Base-by-base conservation (phyloP, 2,329 filamentous ascomycete genomes). In the Lachnellula suecica region DNA sequence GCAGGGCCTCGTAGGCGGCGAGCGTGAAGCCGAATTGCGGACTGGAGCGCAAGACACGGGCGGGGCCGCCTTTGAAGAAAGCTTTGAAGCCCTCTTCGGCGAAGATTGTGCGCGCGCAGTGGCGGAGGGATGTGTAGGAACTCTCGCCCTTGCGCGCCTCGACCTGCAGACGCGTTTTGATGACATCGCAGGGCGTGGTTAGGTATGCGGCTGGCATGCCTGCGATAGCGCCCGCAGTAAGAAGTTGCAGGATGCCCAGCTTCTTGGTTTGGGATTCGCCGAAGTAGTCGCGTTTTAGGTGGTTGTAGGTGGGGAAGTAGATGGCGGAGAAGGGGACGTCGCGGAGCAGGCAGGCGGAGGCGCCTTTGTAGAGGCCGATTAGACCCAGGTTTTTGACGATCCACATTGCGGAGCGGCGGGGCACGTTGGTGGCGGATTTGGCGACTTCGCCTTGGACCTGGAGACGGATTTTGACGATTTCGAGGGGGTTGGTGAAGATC, bases 21-120 rank as follows among this genome's bases (percentile, higher is more conserved):
- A 99, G 84, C 0, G 94, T 99, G 78, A 97, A 97, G 59, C 94
- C 94, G 70, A 99, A 99, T 70, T 99, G 94, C 15, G 94, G 94
- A 11, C 91, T 97, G 1, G 91, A 97, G 66, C 94, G 88, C 70
- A 97, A 74, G 66, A 99, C 95, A 77, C 94, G 90, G 8, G 94
- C 94, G 1, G 93, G 92, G 1, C 94, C 94, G 62, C 94, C 94
- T 79, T 97, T 97, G 85, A 97, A 99, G 79, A 99, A 99, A 23
- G 94, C 94, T 58, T 81, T 84, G 81, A 97, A 93, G 10, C 94
- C 94, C 73, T 99, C 94, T 70, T 97, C 89, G 70, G 86, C 84
- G 76, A 80, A 87, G 64, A 99, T 89, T 13, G 90, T 96, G 64
- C 74, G 74, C 34, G 94, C 94, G 49, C 87, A 89, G 73, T 99